Base-by-base conservation (phyloP, 2,329 filamentous ascomycete species). In the Fusarium musae region DNA sequence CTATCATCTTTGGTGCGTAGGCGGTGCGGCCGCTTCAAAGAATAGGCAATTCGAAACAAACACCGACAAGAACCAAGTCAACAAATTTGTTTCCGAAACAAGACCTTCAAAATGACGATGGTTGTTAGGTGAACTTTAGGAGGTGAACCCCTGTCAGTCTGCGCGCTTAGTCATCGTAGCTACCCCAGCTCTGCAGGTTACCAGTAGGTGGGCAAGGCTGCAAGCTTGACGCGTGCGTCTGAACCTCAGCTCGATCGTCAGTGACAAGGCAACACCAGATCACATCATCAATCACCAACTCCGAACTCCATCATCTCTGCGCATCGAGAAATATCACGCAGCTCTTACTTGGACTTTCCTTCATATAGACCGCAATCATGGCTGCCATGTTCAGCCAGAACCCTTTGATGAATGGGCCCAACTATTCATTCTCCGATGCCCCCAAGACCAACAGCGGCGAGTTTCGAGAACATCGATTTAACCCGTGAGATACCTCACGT, bases 401-500 rank as follows among this genome's bases (percentile, higher is more conserved):
- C 82, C 89, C 90, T 75, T 80, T 91, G 80, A 87, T 91, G 85
- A 90, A 92, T 82, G 90, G 90, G 74, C 89, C 90, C 80, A 91
- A 89, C 85, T 92, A 92, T 84, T 91, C 90, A 72, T 90, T 91
- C 84, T 88, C 87, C 77, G 89, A 92, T 79, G 83, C 86, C 59
- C 89, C 90, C 79, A 86, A 85, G 80, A 83, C 83, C 70, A 83
- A 84, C 70, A 81, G 84, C 47, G 89, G 87, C 74, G 88, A 89
- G 79, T 85, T 87, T 69, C 87, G 89, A 77, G 85, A 96, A 86
- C 95, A 97, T 85, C 90, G 91, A 78, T 98, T 98, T 86, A 95
- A 97, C 85, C 95, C 96, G 95, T 97, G 89, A 80, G 93, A 56
- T 44, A 54, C 47, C 32, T 46, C 44, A 30, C 9, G 30, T 9